Base-by-base conservation (phyloP, 495 filamentous ascomycete species). In the Antarctomyces pellizariae region DNA sequence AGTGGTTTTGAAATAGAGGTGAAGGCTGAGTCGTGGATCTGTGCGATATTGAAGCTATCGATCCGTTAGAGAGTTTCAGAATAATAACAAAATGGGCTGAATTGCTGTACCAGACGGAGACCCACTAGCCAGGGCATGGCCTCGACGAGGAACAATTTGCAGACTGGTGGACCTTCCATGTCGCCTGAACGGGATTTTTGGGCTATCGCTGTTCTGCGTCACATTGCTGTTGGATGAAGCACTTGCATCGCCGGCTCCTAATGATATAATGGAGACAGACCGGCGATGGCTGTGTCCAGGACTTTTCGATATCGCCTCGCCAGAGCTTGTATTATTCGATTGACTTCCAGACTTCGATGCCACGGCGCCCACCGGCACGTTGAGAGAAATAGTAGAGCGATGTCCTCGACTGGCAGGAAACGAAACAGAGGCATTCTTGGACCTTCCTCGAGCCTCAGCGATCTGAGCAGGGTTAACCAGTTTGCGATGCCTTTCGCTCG, bases 201-300 rank as follows among this genome's bases (percentile, higher is more conserved):
- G 43, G 10, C 32, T 19, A 12, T 39, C 40, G n/a, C n/a, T n/a
- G n/a, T n/a, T n/a, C n/a, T n/a, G n/a, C n/a, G n/a, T n/a, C n/a
- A n/a, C n/a, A n/a, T n/a, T n/a, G n/a, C n/a, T n/a, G n/a, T n/a
- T n/a, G n/a, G n/a, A n/a, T n/a, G n/a, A n/a, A 23, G 43, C 36
- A 5, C 52, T 54, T 15, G 45, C 46, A 28, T 73, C 64, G 29
- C 69, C 67, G 25, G 64, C 70, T 9, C 77, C 77, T 36, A 95
- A 62, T 3, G 86, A 95, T 12, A 93, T 66, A 35, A 97, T 95
- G n/a, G 86, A 93, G 16, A 97, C 63, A 0, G 84, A 92, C 43
- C 84, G 51, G 33, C 59, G 62, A 33, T 70, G 66, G n/a, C n/a
- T n/a, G n/a, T n/a, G n/a, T 36, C 28, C 50, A 6, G 25, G 13